Evolutionary conservation across 2,329 filamentous ascomycete species (phyloP).

Genomic region (Penicillium brasilianum): DNA sequence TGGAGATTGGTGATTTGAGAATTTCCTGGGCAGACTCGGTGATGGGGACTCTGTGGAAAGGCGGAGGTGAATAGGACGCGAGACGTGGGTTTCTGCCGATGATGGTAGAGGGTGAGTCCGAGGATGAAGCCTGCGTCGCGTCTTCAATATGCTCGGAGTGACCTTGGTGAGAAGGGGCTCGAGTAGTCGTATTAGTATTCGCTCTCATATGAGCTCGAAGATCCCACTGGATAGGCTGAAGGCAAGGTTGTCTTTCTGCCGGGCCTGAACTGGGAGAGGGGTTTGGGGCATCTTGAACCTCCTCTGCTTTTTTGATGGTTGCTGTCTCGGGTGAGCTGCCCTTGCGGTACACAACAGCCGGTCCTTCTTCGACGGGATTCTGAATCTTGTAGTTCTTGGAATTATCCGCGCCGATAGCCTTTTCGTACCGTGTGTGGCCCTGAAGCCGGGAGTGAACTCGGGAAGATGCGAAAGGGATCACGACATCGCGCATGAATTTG

Average conservation of each 20-base stretch:
- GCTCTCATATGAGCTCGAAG: neutral
- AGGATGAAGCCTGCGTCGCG: neutral
- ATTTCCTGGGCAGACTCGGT: neutral
- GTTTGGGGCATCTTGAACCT: neutral
- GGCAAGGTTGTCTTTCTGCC: neutral
- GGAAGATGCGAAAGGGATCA: slow-evolving; percentile 6
- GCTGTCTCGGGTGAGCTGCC: neutral
- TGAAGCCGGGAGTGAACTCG: slow-evolving; percentile 4
- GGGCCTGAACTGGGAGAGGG: neutral
- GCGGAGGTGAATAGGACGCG: neutral
- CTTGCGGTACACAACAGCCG: slow-evolving; percentile 6
- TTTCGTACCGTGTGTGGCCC: neutral
- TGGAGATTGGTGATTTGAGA: neutral
- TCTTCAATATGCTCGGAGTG: neutral
- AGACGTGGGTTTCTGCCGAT: neutral
- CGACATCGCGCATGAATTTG: slow-evolving; percentile 7
- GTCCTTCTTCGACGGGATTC: neutral
- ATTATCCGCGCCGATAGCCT: slow-evolving; percentile 4
- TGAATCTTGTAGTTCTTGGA: slow-evolving; percentile 8
- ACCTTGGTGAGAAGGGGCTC: neutral
- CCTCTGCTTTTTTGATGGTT: neutral
- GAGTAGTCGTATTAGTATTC: neutral
- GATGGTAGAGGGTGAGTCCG: neutral
- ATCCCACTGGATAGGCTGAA: neutral
- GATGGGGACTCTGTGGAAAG: slow-evolving; percentile 1